Conservation (phyloP, 768 basidiomycete genomes). For the Podaxis sp. region DNA sequence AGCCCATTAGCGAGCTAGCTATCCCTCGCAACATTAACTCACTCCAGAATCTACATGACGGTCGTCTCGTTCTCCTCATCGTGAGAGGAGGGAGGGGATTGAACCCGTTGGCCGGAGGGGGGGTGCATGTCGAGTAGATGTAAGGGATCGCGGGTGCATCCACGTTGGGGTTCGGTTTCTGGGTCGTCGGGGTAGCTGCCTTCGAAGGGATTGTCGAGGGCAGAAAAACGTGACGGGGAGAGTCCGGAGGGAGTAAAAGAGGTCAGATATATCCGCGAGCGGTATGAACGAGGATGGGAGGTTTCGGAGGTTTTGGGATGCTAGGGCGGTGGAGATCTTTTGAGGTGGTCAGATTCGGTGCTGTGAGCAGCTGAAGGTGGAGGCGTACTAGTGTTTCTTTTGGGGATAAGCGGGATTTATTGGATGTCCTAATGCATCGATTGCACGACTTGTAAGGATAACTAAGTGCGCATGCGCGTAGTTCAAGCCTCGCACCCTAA, state of each 20-base stretch:
- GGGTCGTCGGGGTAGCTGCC: slow-evolving; percentile 23
- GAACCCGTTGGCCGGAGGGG: slow-evolving; percentile 59
- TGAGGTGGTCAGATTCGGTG: not conserved
- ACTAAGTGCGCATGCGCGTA: not conserved
- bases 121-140: slow-evolving; percentile 62
- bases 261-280: slow-evolving; percentile 29
- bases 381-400: slow-evolving; percentile 30
- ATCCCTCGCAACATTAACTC: slow-evolving; percentile 36
- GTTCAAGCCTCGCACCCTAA: slow-evolving; percentile 39
- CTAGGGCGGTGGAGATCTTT: slow-evolving; percentile 54
- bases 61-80: slow-evolving; percentile 13
- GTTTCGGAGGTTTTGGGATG: slow-evolving; percentile 46
- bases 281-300: slow-evolving; percentile 45
- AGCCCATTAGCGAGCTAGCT: slow-evolving; percentile 47
- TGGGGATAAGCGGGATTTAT: slow-evolving; percentile 35
- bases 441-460: slow-evolving; percentile 28
- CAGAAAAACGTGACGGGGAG: slow-evolving; percentile 35
- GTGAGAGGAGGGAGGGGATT: not conserved
- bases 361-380: not conserved
- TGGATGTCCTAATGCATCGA: slow-evolving; percentile 32
- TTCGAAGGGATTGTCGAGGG: slow-evolving; percentile 30
- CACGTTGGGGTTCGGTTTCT: slow-evolving; percentile 23
- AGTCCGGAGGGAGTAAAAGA: slow-evolving; percentile 31
- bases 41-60: slow-evolving; percentile 16
- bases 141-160: slow-evolving; percentile 55